Evolutionary conservation across 2,329 filamentous ascomycete genomes (phyloP), one percentile per base, ranked within the genome.

Genomic region (Fusarium gaditjirri): DNA sequence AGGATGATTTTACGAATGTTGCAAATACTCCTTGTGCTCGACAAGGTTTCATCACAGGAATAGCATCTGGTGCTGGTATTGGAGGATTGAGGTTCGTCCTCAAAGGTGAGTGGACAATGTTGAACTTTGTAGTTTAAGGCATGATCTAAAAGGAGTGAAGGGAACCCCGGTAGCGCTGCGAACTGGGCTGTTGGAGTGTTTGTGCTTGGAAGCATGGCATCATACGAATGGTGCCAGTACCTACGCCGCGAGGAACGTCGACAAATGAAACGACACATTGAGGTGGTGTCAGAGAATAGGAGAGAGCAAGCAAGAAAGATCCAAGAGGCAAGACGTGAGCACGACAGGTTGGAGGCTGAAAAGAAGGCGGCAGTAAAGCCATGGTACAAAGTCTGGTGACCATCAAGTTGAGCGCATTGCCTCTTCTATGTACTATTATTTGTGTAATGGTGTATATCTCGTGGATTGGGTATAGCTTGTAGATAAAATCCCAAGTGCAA

Each of bases 141-240:
- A 47, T 36, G 41, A 55, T 43, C 71, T 76, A 60, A 77, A 46
- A 31, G 31, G 36, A 46, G 12, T 43, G 8, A n/a, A 82, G 81
- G 80, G 35, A 81, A 79, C 39, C 75, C 77, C 5, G 57, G 72
- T 27, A 80, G 88, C 76, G 90, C 93, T 2, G 91, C 92, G 39
- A 97, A 97, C 78, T 97, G 93, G 93, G 94, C 94, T 0, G 94
- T 96, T 10, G 93, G 91, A 11, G 86, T 90, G 39, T 97, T 96
- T 80, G 85, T 91, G 29, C 79, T 92, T 25, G 88, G 88, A 11
- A 91, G 92, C n/a, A 85, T 92, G 50, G 86, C 87, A 35, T 91
- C 92, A 55, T 96, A 94, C 82, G 94, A 98, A 82, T 94, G 92
- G 78, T 98, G 95, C 83, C 91, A 94, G 78, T 91, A 91, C 74